These are phyloP conservation scores for Populus hybrid DNA, from an alignment of 441 rosid genomes.

Conservation along the genomic window DNA sequence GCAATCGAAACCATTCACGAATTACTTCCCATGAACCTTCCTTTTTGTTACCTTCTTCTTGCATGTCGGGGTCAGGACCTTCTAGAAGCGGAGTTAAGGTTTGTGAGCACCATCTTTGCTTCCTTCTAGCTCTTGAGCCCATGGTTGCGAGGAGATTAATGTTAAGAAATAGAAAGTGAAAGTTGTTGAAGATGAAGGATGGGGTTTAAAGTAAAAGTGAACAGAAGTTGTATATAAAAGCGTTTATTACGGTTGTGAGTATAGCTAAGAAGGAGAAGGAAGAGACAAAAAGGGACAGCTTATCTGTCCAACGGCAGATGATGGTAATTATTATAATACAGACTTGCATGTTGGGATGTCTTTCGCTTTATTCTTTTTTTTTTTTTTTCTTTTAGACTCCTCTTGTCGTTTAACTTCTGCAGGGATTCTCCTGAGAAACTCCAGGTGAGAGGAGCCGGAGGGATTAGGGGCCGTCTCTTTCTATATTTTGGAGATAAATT, in stretches of 20 bases:
- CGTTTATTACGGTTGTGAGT: background rate
- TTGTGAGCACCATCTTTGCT: constrained; percentile 73
- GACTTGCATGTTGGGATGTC: constrained; percentile 36
- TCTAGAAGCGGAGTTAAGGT: constrained; percentile 82
- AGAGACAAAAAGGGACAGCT: constrained; percentile 53
- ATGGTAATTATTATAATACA: constrained; percentile 19
- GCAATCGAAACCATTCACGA: constrained; percentile 82
- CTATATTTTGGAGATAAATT: background rate
- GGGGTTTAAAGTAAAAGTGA: background rate
- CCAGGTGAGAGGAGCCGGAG: constrained; percentile 14
- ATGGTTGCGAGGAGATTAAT: constrained; percentile 3
- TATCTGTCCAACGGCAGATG: constrained; percentile 55
- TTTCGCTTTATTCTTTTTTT: constrained; percentile 39
- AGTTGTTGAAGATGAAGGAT: background rate
- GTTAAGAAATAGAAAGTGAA: background rate
- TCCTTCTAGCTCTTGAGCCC: constrained; percentile 48
- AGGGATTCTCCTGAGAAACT: constrained; percentile 9
- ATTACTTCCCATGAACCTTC: constrained; percentile 85
- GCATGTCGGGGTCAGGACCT: constrained; percentile 92
- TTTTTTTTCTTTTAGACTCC: constrained; percentile 32
- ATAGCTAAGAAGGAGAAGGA: constrained; percentile 9
- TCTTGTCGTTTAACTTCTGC: constrained; percentile 23
- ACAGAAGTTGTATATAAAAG: background rate
- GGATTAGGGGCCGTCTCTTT: constrained; percentile 2
- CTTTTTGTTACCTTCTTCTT: constrained; percentile 60